Evolutionary conservation across 2,329 filamentous ascomycete species (phyloP), one percentile per base, ranked within the genome.

Genomic region (Cladosporium halotolerans): DNA sequence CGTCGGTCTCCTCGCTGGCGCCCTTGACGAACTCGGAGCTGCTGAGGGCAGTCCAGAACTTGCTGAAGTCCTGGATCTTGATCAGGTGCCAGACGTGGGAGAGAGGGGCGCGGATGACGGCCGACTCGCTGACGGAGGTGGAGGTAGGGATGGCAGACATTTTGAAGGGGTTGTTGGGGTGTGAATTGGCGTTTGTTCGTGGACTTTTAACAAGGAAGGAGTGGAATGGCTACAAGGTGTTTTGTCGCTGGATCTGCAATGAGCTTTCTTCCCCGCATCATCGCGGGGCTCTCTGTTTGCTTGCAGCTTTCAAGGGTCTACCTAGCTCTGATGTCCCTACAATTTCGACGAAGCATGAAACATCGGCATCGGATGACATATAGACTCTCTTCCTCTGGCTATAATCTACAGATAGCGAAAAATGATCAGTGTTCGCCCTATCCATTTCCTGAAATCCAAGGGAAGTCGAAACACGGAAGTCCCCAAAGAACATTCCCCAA

Each of bases 81-180:
- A 88, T 84, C 64, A 82, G 76, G 74, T 88, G 84, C 84, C 85
- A 88, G 68, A 87, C 84, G 60, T 79, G 70, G 63, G 78, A 77
- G 67, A 87, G 78, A 33, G 80, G 80, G 36, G 83, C 83, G 41
- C 80, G 76, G 71, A 88, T 86, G 70, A 88, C 82, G 65, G 81
- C 77, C 53, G 79, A 82, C 73, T 86, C 83, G 62, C 76, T 73
- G 63, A 86, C 81, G 23, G 80, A 83, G 63, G 82, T 85, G 55
- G 81, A 81, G 40, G 83, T 86, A 56, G 83, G 83, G 66, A 86
- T 85, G 31, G 59, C 39, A 49, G 45, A 50, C 31, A 47, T 53
- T 14, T 39, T 39, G 28, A 54, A 34, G 14, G 16, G 10, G 2
- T 14, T 23, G 16, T 44, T 9, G 43, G 23, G 11, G n/a, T 45